Conservation (phyloP, 441 rosid species). For the Rhodomyrtus psidioides region DNA sequence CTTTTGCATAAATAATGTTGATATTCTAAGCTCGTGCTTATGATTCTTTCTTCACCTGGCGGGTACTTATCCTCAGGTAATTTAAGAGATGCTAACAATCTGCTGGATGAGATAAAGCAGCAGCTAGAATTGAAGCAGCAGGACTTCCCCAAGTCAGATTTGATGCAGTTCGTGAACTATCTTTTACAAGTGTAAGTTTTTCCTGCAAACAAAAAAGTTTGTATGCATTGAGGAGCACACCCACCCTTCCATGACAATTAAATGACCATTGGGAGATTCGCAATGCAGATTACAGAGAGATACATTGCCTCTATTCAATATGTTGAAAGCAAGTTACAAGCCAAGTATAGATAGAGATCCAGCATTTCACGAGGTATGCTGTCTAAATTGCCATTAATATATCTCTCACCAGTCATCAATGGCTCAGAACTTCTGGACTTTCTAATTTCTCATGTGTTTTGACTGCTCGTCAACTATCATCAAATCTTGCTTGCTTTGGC, state of each 20-base stretch:
- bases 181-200: slow-evolving; percentile 75
- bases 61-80: slow-evolving; percentile 86
- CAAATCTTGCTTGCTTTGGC: neutral
- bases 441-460: neutral
- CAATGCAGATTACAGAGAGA: slow-evolving; percentile 75
- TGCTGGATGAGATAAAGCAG: slow-evolving; percentile 68
- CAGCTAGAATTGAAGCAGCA: slow-evolving; percentile 48
- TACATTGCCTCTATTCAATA: slow-evolving; percentile 88
- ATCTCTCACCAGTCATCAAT: neutral
- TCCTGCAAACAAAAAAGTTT: neutral
- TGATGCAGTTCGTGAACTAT: slow-evolving; percentile 52
- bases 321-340: slow-evolving; percentile 68
- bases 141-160: slow-evolving; percentile 56
- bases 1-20: neutral
- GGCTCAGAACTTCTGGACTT: neutral
- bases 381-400: neutral
- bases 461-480: neutral
- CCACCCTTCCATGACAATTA: neutral
- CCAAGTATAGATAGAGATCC: slow-evolving; percentile 75
- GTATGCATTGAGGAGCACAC: neutral
- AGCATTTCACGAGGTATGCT: slow-evolving; percentile 60
- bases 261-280: neutral
- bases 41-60: slow-evolving; percentile 2
- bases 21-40: neutral
- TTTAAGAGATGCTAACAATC: slow-evolving; percentile 64